Percentiles rank a stretch among this genome's conserved stretches.
These are phyloP conservation scores for Tulasnella sp. DNA, from an alignment of 768 basidiomycete species.

Conservation along the genomic window DNA sequence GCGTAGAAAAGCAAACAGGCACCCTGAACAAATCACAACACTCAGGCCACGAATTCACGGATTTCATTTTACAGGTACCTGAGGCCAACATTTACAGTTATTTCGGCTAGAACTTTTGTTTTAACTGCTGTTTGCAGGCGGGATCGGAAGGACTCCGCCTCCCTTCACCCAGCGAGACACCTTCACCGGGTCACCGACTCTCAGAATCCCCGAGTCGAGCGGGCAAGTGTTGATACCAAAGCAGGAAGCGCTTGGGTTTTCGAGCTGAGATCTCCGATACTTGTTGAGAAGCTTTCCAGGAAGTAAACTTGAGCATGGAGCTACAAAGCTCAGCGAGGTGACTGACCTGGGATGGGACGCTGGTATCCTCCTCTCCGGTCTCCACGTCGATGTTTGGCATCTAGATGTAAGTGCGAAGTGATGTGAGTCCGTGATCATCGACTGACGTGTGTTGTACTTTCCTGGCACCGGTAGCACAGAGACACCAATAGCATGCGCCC, in stretches of 20 bases:
- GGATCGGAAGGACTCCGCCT: neutral
- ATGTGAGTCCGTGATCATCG: neutral
- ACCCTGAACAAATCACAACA: neutral
- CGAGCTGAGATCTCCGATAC: conserved; percentile 51
- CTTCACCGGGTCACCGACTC: conserved; percentile 49
- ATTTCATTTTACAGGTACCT: too few relatives aligned
- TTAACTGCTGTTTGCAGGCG: neutral
- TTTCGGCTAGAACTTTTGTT: neutral
- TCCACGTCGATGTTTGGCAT: conserved; percentile 60
- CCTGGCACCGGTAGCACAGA: conserved; percentile 61
- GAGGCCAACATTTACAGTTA: neutral
- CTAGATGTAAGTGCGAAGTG: conserved; percentile 29
- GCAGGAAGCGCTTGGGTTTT: conserved; percentile 40
- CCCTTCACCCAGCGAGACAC: conserved; percentile 21
- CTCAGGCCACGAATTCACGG: neutral
- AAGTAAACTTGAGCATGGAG: neutral
- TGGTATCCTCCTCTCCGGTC: conserved; percentile 53
- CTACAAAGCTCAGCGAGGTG: neutral
- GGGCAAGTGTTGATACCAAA: conserved; percentile 57
- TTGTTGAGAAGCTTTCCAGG: conserved; percentile 51
- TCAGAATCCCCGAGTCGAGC: conserved; percentile 37
- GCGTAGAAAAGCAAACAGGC: neutral
- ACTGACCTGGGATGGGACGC: conserved; percentile 42
- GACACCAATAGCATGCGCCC: conserved; percentile 45
- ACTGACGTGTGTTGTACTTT: conserved; percentile 25